phyloP scores from a whole-genome alignment of 2,329 filamentous ascomycete species.

The Calonectria pseudoreteaudii region DNA sequence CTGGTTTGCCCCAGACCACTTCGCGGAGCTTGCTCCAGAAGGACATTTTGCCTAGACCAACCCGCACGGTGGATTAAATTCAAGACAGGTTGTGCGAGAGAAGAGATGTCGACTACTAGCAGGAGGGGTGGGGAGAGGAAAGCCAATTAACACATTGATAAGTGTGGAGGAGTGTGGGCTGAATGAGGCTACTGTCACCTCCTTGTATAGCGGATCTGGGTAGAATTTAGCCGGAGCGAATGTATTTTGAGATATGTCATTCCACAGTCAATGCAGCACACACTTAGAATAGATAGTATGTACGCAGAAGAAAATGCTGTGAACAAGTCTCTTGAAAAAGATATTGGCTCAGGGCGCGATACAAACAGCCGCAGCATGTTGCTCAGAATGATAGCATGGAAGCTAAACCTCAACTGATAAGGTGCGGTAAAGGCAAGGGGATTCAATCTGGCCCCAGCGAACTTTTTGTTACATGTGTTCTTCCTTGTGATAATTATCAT shows the following conservation, averaged over 20 bases:
- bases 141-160: neutral
- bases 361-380: neutral
- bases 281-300: neutral
- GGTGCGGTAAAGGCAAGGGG: neutral
- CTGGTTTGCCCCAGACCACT: conserved; percentile 24
- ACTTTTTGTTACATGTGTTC: neutral
- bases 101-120: neutral
- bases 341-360: neutral
- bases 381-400: neutral
- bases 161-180: too few species aligned
- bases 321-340: neutral
- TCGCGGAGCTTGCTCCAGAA: conserved; percentile 19
- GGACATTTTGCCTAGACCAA: neutral
- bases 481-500: neutral
- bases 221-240: too few species aligned
- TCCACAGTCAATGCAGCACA: neutral
- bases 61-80: neutral
- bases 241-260: too few species aligned
- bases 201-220: too few species aligned
- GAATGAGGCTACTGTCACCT: too few species aligned
- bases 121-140: neutral
- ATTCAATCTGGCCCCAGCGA: neutral
- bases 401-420: neutral
- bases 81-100: neutral
- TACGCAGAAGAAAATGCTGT: neutral